Evolutionary conservation across 1,284 basidiomycete genomes (phyloP).

Genomic region (Inonotus obliquus): DNA sequence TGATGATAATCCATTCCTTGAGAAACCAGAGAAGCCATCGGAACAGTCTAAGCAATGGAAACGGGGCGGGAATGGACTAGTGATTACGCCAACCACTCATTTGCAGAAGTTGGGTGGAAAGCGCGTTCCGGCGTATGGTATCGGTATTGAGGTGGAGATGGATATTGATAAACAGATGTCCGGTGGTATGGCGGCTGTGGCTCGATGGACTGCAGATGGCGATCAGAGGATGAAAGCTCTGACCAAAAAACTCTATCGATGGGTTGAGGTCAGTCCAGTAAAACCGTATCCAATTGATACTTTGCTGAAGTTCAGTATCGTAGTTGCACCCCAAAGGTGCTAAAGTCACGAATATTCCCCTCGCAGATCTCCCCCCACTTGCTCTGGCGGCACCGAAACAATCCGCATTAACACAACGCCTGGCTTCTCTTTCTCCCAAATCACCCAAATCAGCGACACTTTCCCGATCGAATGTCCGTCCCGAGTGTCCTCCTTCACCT

Average conservation of each 20-base stretch:
- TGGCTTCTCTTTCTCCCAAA: slow-evolving; percentile 71
- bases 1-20: slow-evolving; percentile 71
- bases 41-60: slow-evolving; percentile 57
- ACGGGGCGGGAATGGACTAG: slow-evolving; percentile 70
- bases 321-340: slow-evolving; percentile 47
- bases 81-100: slow-evolving; percentile 66
- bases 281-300: neutral
- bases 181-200: slow-evolving; percentile 78
- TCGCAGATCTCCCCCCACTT: slow-evolving; percentile 61
- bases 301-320: slow-evolving; percentile 10
- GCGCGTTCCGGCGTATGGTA: slow-evolving; percentile 71
- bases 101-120: slow-evolving; percentile 59
- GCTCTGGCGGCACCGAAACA: slow-evolving; percentile 41
- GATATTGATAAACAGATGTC: slow-evolving; percentile 73
- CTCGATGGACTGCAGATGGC: slow-evolving; percentile 70
- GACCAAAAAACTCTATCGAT: slow-evolving; percentile 52
- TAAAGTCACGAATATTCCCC: slow-evolving; percentile 53
- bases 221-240: slow-evolving; percentile 57
- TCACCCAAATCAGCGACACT: slow-evolving; percentile 22
- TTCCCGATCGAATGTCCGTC: slow-evolving; percentile 37
- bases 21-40: slow-evolving; percentile 30
- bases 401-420: slow-evolving; percentile 60
- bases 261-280: slow-evolving; percentile 49
- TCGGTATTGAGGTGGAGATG: slow-evolving; percentile 82
- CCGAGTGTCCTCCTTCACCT: slow-evolving; percentile 44